Base-by-base conservation (phyloP, 179 eudicot genomes). In the Heliamphora pulchella region DNA sequence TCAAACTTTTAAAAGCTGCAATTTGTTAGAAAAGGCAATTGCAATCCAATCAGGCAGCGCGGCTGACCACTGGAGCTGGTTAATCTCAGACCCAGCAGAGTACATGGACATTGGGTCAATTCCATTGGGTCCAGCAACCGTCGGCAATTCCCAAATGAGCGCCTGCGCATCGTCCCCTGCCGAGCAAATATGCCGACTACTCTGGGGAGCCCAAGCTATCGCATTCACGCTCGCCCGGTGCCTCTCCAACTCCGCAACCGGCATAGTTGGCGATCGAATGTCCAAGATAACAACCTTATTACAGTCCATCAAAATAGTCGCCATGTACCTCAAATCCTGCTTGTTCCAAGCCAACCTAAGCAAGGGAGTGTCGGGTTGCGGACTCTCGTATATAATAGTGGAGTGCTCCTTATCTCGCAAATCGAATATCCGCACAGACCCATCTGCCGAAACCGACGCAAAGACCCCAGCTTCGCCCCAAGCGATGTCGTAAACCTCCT, bases 391-490 rank as follows among this genome's bases (percentile, higher is more conserved):
- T 2, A 94, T 86, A 51, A 93, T 94, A 0, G 98, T 94, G 0
- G 97, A 93, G 84, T 94, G 96, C 81, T 94, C 98, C 83, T 94
- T 93, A 74, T 94, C 98, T 1, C 97, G 81, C 82, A 94, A 83
- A 84, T 94, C 98, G 62, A 94, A 94, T 1, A 94, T 87, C 81
- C 98, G 84, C 9, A 94, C 97, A 14, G 97, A 93, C 17, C 98
- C 98, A 74, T 94, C 98, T 0, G 97, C 98, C 0, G 97, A 93
- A 66, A 91, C 97, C 9, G 98, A 94, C 0, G 98, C 93, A 14
- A 94, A 94, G 47, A 94, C 92, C 57, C 93, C 93, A 7, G 97
- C 93, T 73, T 89, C 98, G 0, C 96, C 98, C 97, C 98, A 94
- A 43, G 98, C 98, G 77, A 94, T 94, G 83, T 94, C 98, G 75